A percentile compares a stretch with the other conserved stretches of the same genome.
These are phyloP conservation scores for Globisporangium canariense DNA, from an alignment of 352 stramenopile species.

Conservation along the genomic window DNA sequence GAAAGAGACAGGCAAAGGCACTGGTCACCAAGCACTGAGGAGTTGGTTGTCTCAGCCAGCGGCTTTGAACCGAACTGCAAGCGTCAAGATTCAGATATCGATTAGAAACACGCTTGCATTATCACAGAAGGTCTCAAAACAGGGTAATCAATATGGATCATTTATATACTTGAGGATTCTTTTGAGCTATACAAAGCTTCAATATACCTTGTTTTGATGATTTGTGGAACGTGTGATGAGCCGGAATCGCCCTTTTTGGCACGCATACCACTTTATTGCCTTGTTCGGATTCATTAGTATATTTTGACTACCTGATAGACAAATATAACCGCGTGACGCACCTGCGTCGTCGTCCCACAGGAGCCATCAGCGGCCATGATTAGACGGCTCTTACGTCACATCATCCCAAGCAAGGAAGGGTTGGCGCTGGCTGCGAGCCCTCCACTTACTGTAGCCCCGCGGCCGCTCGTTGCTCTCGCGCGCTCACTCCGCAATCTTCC, in stretches of 20 bases:
- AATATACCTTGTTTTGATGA: not conserved
- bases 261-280: too few relatives aligned
- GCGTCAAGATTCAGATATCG: not conserved
- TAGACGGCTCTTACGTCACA: constrained; percentile 9
- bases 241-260: too few relatives aligned
- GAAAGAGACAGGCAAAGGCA: not conserved
- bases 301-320: not conserved
- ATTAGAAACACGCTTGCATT: not conserved
- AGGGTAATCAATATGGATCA: too few relatives aligned
- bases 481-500: constrained; percentile 11
- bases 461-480: not conserved
- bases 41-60: not conserved
- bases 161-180: too few relatives aligned
- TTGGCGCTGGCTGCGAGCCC: not conserved
- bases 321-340: not conserved
- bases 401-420: not conserved
- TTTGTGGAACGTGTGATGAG: too few relatives aligned
- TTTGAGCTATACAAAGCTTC: not conserved
- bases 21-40: not conserved
- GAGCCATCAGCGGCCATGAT: constrained; percentile 6
- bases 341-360: constrained; percentile 4
- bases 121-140: too few relatives aligned
- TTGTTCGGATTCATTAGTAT: not conserved
- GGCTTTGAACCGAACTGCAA: not conserved
- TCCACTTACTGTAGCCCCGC: not conserved